phyloP scores from a whole-genome alignment of 352 stramenopile species.

The Peronosclerospora sorghi region DNA sequence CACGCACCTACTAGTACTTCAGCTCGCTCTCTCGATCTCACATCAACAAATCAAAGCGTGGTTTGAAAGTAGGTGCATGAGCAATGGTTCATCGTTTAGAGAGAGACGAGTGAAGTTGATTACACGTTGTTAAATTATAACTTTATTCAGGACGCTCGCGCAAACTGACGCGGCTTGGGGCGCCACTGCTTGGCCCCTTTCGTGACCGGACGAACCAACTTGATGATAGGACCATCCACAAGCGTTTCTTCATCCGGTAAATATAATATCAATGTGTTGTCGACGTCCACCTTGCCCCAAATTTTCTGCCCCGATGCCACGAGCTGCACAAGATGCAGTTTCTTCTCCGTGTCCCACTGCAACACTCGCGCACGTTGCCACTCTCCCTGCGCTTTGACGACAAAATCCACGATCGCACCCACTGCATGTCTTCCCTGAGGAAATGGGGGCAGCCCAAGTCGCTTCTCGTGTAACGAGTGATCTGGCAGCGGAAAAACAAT shows the following conservation, averaged over 20 bases:
- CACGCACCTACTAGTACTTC: no score
- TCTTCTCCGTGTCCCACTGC: constrained; percentile 49
- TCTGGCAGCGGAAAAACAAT: constrained; percentile 33
- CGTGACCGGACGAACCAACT: constrained; percentile 45
- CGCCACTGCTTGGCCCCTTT: constrained; percentile 55
- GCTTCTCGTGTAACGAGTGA: constrained; percentile 9
- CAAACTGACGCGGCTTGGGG: constrained; percentile 61
- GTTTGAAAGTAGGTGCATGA: no score
- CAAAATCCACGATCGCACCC: constrained; percentile 68
- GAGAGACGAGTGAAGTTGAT: no score
- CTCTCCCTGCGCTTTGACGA: constrained; percentile 48
- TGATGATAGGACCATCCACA: constrained; percentile 46
- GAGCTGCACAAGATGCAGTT: constrained; percentile 62
- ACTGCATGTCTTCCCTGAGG: constrained; percentile 32
- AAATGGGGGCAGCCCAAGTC: constrained; percentile 42
- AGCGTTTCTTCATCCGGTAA: constrained; percentile 41
- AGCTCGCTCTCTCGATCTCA: no score
- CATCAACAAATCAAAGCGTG: no score
- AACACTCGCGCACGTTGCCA: constrained; percentile 65
- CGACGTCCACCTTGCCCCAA: constrained; percentile 37
- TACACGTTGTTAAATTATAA: neutral
- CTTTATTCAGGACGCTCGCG: constrained; percentile 12
- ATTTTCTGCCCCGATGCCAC: constrained; percentile 45
- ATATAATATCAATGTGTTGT: constrained; percentile 64
- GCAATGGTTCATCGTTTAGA: no score